Percentiles rank a stretch among this genome's conserved stretches.
phyloP scores from a whole-genome alignment of 345 rosid genomes.

The Aethionema arabicum region DNA sequence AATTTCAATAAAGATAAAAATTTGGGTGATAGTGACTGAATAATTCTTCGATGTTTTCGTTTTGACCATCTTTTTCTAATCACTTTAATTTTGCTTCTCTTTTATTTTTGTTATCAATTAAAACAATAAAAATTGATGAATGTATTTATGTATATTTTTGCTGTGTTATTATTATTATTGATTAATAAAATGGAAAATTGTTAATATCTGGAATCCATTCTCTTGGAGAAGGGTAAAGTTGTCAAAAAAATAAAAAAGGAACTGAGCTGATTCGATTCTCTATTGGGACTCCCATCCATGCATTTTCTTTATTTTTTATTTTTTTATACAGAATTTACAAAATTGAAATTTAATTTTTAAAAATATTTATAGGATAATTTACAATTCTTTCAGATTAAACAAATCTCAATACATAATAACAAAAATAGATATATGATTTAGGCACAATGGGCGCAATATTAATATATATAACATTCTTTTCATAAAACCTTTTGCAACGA shows the following conservation, averaged over 20 bases:
- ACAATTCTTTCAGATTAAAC: background rate
- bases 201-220: conserved; percentile 43
- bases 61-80: conserved; percentile 45
- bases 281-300: conserved; percentile 45
- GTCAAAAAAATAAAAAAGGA: conserved; percentile 28
- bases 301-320: conserved; percentile 31
- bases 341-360: background rate
- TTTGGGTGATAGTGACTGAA: conserved; percentile 43
- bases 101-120: conserved; percentile 22
- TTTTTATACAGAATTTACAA: conserved; percentile 10
- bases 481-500: too few relatives aligned
- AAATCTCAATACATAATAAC: background rate
- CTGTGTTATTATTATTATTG: background rate
- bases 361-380: background rate
- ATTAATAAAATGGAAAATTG: conserved; percentile 17
- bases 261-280: conserved; percentile 42
- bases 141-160: conserved; percentile 12
- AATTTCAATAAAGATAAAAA: conserved; percentile 44
- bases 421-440: conserved; percentile 8
- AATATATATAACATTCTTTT: too few relatives aligned
- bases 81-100: conserved; percentile 40
- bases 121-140: background rate
- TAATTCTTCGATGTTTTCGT: conserved; percentile 45
- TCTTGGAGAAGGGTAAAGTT: conserved; percentile 47
- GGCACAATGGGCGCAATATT: too few relatives aligned